phyloP scores from a whole-genome alignment of 176 grass and related monocot species.

The Musa itinerans region DNA sequence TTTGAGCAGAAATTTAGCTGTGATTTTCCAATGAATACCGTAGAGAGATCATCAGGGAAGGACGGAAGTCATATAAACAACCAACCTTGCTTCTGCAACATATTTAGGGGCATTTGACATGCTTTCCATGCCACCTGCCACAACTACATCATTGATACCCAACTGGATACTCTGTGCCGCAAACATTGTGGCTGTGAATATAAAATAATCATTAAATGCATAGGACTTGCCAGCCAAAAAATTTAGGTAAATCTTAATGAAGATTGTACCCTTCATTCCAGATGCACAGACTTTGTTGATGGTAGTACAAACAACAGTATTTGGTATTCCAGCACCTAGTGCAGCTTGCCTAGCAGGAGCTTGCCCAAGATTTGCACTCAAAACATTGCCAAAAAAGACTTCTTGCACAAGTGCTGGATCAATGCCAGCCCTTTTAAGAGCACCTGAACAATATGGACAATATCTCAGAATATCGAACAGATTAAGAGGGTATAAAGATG shows the following conservation, averaged over 20 bases:
- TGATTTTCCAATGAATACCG: no score
- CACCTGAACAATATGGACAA: constrained; percentile 29
- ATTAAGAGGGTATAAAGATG: background rate
- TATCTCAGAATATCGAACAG: background rate
- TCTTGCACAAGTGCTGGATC: constrained; percentile 78
- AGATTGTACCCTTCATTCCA: constrained; percentile 70
- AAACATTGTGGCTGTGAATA: constrained; percentile 64
- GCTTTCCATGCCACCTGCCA: constrained; percentile 95
- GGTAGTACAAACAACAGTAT: constrained; percentile 71
- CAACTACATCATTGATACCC: constrained; percentile 82
- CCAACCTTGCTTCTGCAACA: constrained; percentile 74
- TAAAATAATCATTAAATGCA: background rate
- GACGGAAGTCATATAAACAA: background rate
- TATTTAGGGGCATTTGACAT: constrained; percentile 99
- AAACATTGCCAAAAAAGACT: constrained; percentile 82
- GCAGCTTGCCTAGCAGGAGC: constrained; percentile 87
- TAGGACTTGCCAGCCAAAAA: background rate
- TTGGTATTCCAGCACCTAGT: constrained; percentile 73
- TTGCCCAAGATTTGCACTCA: constrained; percentile 95
- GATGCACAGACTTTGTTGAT: constrained; percentile 95
- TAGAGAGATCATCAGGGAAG: background rate
- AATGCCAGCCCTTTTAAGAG: constrained; percentile 61
- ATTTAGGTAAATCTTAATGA: background rate
- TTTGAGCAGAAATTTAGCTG: no score
- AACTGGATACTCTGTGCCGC: constrained; percentile 77